These are phyloP conservation scores for Tothia fuscella DNA, from an alignment of 2,329 filamentous ascomycete genomes.

Conservation along the genomic window DNA sequence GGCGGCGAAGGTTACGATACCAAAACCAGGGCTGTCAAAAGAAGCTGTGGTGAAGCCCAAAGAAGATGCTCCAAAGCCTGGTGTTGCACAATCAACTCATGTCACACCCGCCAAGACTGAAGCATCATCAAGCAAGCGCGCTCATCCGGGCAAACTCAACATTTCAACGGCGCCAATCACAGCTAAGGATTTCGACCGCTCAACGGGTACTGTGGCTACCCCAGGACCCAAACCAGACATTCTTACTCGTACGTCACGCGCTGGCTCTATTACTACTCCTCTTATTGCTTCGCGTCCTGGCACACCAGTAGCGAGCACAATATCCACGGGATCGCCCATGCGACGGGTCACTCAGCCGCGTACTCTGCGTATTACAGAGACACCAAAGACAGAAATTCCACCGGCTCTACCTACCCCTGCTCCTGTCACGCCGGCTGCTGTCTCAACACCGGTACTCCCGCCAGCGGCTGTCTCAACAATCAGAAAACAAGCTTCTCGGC, in stretches of 20 bases:
- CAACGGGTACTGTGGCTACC: background rate
- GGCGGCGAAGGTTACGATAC: no score
- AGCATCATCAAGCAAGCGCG: background rate
- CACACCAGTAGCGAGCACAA: conserved; percentile 36
- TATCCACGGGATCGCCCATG: conserved; percentile 31
- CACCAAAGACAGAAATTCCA: conserved; percentile 49
- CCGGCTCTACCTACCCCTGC: conserved; percentile 26
- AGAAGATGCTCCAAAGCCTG: background rate
- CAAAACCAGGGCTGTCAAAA: conserved; percentile 20
- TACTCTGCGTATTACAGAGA: conserved; percentile 58
- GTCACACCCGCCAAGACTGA: background rate
- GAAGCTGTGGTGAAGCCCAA: conserved; percentile 12
- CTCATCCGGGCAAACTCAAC: conserved; percentile 9
- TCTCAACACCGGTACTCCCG: conserved; percentile 17
- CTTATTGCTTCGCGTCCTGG: conserved; percentile 39
- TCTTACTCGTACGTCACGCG: conserved; percentile 12
- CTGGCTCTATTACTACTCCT: conserved; percentile 36
- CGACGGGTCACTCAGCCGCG: conserved; percentile 42
- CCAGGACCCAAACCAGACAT: conserved; percentile 1
- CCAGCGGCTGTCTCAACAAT: conserved; percentile 13
- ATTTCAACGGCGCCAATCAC: background rate
- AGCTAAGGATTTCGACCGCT: background rate
- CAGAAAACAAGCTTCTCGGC: conserved; percentile 33
- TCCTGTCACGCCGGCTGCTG: conserved; percentile 22
- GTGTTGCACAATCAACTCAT: no score